Percentiles rank a stretch among this genome's conserved stretches.
Evolutionary conservation across 257 asterid genomes (phyloP).

Genomic region (Capsicum chinense): DNA sequence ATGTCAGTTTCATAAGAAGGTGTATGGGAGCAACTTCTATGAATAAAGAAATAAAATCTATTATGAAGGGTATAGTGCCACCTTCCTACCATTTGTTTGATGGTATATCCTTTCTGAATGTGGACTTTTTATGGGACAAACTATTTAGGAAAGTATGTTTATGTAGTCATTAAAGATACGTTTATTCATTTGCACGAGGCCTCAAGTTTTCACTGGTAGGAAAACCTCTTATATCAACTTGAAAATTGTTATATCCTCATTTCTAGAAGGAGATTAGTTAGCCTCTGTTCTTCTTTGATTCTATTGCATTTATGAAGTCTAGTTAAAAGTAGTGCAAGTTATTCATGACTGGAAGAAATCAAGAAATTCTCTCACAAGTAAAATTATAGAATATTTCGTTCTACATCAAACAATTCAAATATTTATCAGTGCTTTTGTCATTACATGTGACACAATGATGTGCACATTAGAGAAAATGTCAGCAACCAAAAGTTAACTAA

Average conservation of each 20-base stretch:
- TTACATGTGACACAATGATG: neutral
- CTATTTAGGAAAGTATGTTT: neutral
- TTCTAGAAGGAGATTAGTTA: neutral
- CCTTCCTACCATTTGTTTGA: too few species aligned
- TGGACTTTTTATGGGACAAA: neutral
- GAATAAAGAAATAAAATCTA: neutral
- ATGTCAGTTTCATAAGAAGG: neutral
- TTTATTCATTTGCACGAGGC: neutral
- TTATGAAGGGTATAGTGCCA: neutral
- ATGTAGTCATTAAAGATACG: neutral
- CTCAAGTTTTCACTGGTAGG: neutral
- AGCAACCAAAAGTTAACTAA: neutral
- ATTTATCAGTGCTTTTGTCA: neutral
- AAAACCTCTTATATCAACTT: neutral
- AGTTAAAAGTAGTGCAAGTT: slow-evolving; percentile 2
- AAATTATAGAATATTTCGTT: too few species aligned
- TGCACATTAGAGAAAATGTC: neutral
- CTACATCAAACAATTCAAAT: neutral
- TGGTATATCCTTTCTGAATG: neutral
- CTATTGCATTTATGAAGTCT: neutral
- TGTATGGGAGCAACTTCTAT: neutral
- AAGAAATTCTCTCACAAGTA: too few species aligned
- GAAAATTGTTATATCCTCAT: neutral
- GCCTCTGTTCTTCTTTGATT: neutral
- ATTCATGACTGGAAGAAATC: too few species aligned